Evolutionary conservation across 768 basidiomycete species (phyloP), one percentile per base, ranked within the genome.

Genomic region (Hysterangium stoloniferum): DNA sequence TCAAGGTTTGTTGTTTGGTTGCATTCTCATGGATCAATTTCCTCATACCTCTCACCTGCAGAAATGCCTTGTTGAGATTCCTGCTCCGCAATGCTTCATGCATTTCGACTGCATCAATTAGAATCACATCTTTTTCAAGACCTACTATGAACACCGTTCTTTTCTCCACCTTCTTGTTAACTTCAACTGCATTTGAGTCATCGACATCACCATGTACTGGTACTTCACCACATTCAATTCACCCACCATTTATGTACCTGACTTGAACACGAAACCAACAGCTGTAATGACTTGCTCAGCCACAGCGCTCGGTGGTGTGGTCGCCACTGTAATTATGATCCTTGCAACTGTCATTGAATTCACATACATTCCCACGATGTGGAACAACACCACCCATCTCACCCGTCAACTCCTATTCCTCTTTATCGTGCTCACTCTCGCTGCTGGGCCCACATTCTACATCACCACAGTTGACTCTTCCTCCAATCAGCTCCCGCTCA

Each of bases 161-260:
- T 91, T 95, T 66, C 87, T 92, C 34, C 96, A 99, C 66, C 76
- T 98, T 1, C 78, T 98, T 52, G 94, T 99, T 77, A 97, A 99
- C 75, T 99, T 99, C 74, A 98, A 98, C 71, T 88, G 95, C 41
- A 90, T 99, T 59, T 99, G 96, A 94, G 92, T 98, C 66, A 86
- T 95, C 56, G 95, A 98, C 69, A 73, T 99, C 53, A 80, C 94
- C 28, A 68, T 97, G 63, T 98, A 85, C 74, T 98, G 86, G 79
- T 97, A 84, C 70, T 98, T 95, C 71, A 98, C 94, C 17, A 75
- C 95, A 33, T 96, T 77, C 73, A 97, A 97, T 68, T 86, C 93
- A 13, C 90, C 91, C 1, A 80, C 77, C 31, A 73, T 98, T 59
- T 99, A 98, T 62, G 73, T 74, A 24, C 67, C 76, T 49, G 68